These are phyloP conservation scores for Akanthomyces dipterigenus DNA, from an alignment of 2,329 filamentous ascomycete species.

Conservation along the genomic window DNA sequence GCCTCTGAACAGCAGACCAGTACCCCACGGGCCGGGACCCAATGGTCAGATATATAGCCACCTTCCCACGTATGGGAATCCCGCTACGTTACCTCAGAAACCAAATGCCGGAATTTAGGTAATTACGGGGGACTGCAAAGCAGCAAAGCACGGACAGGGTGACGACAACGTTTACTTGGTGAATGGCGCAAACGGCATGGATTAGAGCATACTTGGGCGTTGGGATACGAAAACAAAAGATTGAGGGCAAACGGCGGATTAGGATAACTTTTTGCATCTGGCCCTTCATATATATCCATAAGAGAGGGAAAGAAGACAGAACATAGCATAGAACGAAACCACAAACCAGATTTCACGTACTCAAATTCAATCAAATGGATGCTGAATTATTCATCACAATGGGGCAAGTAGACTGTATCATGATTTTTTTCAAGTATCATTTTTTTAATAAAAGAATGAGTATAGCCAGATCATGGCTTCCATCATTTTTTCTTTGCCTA, in stretches of 20 bases:
- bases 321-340: conserved; percentile 6
- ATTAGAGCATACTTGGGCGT: conserved; percentile 30
- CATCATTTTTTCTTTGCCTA: conserved; percentile 3
- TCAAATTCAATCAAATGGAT: neutral
- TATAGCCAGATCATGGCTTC: neutral
- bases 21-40: conserved; percentile 32
- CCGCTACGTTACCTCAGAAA: conserved; percentile 53
- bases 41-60: conserved; percentile 42
- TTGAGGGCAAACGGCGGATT: conserved; percentile 25
- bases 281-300: neutral
- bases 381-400: neutral
- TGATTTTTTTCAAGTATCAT: conserved; percentile 23
- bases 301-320: neutral
- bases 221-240: conserved; percentile 16
- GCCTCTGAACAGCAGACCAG: conserved; percentile 39
- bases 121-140: neutral
- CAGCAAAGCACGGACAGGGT: neutral
- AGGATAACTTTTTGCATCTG: conserved; percentile 18
- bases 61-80: conserved; percentile 52
- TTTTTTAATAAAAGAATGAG: neutral
- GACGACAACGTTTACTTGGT: conserved; percentile 6
- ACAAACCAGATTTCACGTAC: neutral
- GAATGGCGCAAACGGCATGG: conserved; percentile 29
- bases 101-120: conserved; percentile 42
- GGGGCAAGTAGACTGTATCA: conserved; percentile 20